phyloP scores from a whole-genome alignment of 192 early-diverging fungal species.

The Pilaira anomala region DNA sequence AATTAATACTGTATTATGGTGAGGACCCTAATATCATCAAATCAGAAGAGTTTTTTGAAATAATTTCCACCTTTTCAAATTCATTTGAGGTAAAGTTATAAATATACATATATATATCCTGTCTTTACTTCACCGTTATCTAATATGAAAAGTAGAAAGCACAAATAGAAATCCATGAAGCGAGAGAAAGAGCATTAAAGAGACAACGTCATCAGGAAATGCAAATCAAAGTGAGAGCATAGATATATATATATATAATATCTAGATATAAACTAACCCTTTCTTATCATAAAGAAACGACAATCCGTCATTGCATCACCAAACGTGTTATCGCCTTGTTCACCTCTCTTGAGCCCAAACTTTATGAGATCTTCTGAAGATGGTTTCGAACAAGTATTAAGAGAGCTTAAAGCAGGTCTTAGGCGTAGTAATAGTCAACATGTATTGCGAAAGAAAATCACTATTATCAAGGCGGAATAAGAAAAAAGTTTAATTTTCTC shows the following conservation, averaged over 20 bases:
- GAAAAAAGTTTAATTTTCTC: constrained; percentile 1
- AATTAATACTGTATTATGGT: constrained; percentile 49
- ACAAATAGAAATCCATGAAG: constrained; percentile 30
- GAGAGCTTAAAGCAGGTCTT: constrained; percentile 27
- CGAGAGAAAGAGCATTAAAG: constrained; percentile 25
- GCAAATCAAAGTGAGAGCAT: constrained; percentile 11
- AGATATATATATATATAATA: not conserved
- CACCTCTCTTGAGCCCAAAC: not conserved
- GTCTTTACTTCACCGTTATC: not conserved
- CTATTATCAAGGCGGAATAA: not conserved
- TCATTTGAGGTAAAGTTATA: constrained; percentile 40
- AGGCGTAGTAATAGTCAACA: constrained; percentile 5
- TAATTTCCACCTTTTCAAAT: constrained; percentile 45
- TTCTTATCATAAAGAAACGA: constrained; percentile 7
- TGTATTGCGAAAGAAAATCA: not conserved
- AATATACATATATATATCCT: not conserved
- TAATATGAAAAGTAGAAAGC: constrained; percentile 16
- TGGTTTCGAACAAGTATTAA: constrained; percentile 26
- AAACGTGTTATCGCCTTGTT: not conserved
- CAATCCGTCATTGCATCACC: not conserved
- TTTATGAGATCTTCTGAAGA: not conserved
- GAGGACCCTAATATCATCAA: constrained; percentile 49
- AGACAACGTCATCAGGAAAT: constrained; percentile 20
- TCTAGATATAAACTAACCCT: not conserved
- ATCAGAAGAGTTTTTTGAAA: constrained; percentile 56